Percentiles rank a stretch among this genome's conserved stretches.
Evolutionary conservation across 768 basidiomycete genomes (phyloP).

Genomic region (Fomitopsis pulvina): DNA sequence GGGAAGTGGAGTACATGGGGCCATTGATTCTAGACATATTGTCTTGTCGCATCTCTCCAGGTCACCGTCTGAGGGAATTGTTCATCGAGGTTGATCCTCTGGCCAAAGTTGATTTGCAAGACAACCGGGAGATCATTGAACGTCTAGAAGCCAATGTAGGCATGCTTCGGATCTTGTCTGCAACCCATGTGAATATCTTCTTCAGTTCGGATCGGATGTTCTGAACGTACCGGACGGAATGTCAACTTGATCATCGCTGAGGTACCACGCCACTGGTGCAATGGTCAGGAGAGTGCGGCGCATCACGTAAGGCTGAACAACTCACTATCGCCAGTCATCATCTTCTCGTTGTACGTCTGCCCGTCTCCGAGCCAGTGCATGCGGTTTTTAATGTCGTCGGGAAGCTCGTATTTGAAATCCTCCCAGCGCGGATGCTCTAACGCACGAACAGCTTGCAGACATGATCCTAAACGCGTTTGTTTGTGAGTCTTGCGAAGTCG

Average conservation of each 20-base stretch:
- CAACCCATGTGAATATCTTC: too few relatives aligned
- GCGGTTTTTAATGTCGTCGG: conserved; percentile 38
- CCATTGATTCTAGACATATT: too few relatives aligned
- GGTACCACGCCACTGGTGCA: conserved; percentile 38
- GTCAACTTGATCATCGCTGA: conserved; percentile 34
- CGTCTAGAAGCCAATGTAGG: too few relatives aligned
- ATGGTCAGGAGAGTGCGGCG: not conserved
- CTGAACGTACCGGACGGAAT: conserved; percentile 39
- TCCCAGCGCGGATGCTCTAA: conserved; percentile 58
- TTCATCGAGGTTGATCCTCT: too few relatives aligned
- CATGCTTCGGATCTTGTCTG: too few relatives aligned
- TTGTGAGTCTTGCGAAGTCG: not conserved
- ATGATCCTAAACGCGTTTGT: conserved; percentile 33
- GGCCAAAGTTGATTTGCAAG: too few relatives aligned
- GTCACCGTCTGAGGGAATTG: too few relatives aligned
- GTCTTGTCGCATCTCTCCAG: too few relatives aligned
- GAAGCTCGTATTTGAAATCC: conserved; percentile 47
- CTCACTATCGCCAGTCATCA: conserved; percentile 25
- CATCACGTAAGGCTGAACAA: not conserved
- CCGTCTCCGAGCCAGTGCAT: conserved; percentile 60
- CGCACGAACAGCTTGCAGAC: conserved; percentile 41
- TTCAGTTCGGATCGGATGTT: too few relatives aligned
- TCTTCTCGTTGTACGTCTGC: conserved; percentile 46
- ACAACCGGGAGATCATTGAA: too few relatives aligned
- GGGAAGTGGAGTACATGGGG: too few relatives aligned